Percentiles rank a stretch among this genome's conserved stretches.
Evolutionary conservation across 768 basidiomycete genomes (phyloP).

Genomic region (Suillus placidus): DNA sequence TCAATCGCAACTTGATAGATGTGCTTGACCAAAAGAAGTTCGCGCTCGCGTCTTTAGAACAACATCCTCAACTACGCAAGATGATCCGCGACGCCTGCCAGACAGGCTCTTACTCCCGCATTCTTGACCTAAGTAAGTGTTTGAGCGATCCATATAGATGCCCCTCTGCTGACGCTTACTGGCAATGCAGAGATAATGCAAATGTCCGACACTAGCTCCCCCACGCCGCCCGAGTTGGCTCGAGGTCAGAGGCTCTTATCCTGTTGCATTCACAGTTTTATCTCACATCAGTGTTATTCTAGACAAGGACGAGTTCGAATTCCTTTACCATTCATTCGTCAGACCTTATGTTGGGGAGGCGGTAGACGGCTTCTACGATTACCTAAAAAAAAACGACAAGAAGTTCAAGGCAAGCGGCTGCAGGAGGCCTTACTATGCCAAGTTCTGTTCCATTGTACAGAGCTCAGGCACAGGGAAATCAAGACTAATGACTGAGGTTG

Average conservation of each 20-base stretch:
- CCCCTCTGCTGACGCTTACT: background rate
- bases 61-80: no score
- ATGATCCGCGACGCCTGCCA: no score
- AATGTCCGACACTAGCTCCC: background rate
- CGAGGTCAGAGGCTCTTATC: background rate
- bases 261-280: background rate
- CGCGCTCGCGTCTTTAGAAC: no score
- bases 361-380: conserved; percentile 23
- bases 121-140: background rate
- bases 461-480: conserved; percentile 27
- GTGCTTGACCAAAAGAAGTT: no score
- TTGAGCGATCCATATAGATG: background rate
- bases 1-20: no score
- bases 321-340: background rate
- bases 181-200: background rate
- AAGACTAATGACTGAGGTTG: conserved; percentile 16
- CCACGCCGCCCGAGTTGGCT: no score
- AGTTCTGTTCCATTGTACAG: conserved; percentile 18
- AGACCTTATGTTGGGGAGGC: conserved; percentile 7
- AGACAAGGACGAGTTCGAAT: background rate
- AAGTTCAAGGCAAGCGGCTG: background rate
- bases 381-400: conserved; percentile 16
- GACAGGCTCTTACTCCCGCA: no score
- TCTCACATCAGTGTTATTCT: background rate
- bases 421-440: conserved; percentile 10